A percentile compares a stretch with the other conserved stretches of the same genome.
These are phyloP conservation scores for Galerina sulciceps DNA, from an alignment of 768 basidiomycete species.

Conservation along the genomic window DNA sequence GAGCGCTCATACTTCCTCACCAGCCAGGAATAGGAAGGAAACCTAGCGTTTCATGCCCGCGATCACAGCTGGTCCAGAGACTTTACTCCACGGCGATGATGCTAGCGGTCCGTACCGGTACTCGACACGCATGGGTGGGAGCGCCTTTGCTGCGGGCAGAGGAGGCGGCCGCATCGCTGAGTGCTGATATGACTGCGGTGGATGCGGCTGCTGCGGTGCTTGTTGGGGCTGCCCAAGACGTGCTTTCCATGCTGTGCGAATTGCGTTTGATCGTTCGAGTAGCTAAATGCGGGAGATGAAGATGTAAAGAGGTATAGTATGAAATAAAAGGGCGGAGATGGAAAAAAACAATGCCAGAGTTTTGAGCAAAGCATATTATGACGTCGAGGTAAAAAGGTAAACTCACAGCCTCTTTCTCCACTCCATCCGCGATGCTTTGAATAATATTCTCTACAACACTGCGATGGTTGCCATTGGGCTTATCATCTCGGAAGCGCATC, in stretches of 20 bases:
- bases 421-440: slow-evolving; percentile 90
- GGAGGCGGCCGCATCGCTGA: slow-evolving; percentile 28
- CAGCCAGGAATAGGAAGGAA: not conserved
- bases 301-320: no score
- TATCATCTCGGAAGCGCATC: slow-evolving; percentile 95
- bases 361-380: not conserved
- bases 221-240: slow-evolving; percentile 46
- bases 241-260: slow-evolving; percentile 78
- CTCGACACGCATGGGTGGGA: slow-evolving; percentile 36
- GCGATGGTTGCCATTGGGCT: slow-evolving; percentile 88
- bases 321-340: no score
- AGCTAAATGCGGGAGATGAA: slow-evolving; percentile 46
- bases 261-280: slow-evolving; percentile 61
- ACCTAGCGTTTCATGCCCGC: slow-evolving; percentile 70
- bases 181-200: slow-evolving; percentile 20
- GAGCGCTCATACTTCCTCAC: not conserved
- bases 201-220: slow-evolving; percentile 19
- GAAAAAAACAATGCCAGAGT: not conserved
- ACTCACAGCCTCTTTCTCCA: slow-evolving; percentile 85
- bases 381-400: not conserved
- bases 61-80: slow-evolving; percentile 62
- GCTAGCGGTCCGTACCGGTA: slow-evolving; percentile 70
- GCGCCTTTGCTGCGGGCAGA: slow-evolving; percentile 23
- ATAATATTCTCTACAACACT: slow-evolving; percentile 88
- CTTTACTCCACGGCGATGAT: slow-evolving; percentile 72